These are phyloP conservation scores for Davidsoniella virescens DNA, from an alignment of 2,329 filamentous ascomycete genomes.

Conservation along the genomic window DNA sequence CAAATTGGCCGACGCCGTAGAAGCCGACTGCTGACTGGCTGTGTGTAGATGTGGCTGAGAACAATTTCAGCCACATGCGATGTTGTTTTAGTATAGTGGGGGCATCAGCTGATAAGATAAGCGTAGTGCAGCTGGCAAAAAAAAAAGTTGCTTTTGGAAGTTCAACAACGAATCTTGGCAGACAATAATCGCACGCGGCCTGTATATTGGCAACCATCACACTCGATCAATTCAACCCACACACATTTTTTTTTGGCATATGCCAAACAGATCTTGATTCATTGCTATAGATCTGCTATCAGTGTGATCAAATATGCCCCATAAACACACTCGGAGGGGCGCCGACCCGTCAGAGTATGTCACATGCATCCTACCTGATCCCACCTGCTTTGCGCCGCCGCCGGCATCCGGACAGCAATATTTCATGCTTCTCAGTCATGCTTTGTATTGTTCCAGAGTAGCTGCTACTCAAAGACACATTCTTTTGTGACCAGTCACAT, in stretches of 20 bases:
- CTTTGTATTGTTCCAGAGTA: no score
- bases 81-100: background rate
- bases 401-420: no score
- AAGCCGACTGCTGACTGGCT: no score
- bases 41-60: no score
- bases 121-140: background rate
- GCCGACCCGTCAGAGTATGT: slow-evolving; percentile 38
- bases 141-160: slow-evolving; percentile 2
- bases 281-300: background rate
- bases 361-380: background rate
- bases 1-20: no score
- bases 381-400: background rate
- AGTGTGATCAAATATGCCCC: slow-evolving; percentile 45
- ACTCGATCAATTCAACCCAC: background rate
- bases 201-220: background rate
- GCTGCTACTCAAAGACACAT: background rate
- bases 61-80: background rate
- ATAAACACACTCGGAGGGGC: slow-evolving; percentile 63
- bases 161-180: background rate
- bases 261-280: background rate
- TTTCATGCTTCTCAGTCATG: no score
- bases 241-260: background rate
- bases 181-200: slow-evolving; percentile 1
- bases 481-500: background rate
- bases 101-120: slow-evolving; percentile 5